Percentiles rank a stretch among this genome's conserved stretches.
Evolutionary conservation across 176 grass and related monocot species (phyloP).

Genomic region (Metroxylon sagu): DNA sequence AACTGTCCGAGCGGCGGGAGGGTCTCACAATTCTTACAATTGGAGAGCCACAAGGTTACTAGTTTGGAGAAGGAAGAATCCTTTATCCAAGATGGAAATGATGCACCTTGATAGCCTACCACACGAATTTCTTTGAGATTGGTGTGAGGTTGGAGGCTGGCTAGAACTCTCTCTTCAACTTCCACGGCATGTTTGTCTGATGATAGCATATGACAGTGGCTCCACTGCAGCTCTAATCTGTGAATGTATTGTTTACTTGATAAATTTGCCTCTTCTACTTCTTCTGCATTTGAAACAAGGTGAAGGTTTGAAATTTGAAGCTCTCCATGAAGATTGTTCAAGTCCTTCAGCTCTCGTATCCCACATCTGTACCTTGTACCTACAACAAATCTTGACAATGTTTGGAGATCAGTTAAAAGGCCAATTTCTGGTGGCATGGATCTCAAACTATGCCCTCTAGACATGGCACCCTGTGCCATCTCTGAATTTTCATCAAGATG

Average conservation of each 20-base stretch:
- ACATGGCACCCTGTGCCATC: not conserved
- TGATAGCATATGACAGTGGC: not conserved
- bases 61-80: slow-evolving; percentile 5
- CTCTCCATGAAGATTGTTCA: slow-evolving; percentile 8
- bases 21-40: slow-evolving; percentile 20
- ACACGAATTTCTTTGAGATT: slow-evolving; percentile 23
- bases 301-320: slow-evolving; percentile 16
- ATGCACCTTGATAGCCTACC: slow-evolving; percentile 17
- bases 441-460: slow-evolving; percentile 2
- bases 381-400: slow-evolving; percentile 32
- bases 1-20: slow-evolving; percentile 18
- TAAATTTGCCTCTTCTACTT: slow-evolving; percentile 24
- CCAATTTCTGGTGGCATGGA: slow-evolving; percentile 32
- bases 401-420: no score
- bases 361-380: slow-evolving; percentile 4
- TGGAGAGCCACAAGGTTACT: slow-evolving; percentile 13
- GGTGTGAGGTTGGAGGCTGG: slow-evolving; percentile 16
- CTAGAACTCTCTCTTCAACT: slow-evolving; percentile 3
- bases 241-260: slow-evolving; percentile 21
- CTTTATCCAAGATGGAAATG: slow-evolving; percentile 26
- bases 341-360: slow-evolving; percentile 19
- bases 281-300: not conserved
- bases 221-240: slow-evolving; percentile 26
- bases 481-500: slow-evolving; percentile 18
- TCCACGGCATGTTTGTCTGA: not conserved